Evolutionary conservation across 306 rosid genomes (phyloP), one percentile per base, ranked within the genome.

Genomic region (Hippophae gyantsensis): DNA sequence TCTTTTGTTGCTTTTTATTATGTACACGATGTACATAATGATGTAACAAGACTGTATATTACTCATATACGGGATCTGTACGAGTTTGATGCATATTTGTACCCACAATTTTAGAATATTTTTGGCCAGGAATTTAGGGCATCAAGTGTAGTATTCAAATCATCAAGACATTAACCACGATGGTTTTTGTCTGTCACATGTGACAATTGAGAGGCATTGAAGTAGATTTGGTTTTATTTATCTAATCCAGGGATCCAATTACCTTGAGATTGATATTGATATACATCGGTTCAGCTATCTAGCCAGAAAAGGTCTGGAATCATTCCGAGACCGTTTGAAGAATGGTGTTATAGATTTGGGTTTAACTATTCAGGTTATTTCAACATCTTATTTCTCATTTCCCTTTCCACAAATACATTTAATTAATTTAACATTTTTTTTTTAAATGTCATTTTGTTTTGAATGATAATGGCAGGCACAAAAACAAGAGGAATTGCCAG

Each of bases 251-350:
- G 98, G 98, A 60, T 72, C 84, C 56, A 81, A 81, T 78, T 90
- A 90, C 71, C 81, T 90, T 67, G 98, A 90, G 85, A 85, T 90
- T 72, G 98, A 90, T 74, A 63, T 90, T 53, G 98, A 90, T 46
- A 87, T 90, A 65, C 98, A 90, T 72, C 81, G 96, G 7, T 90
- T 90, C 76, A 79, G 96, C 83, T 90, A 85, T 71, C 81, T 90
- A 60, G 87, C 98, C 6, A 81, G 98, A 82, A 87, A 78, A 74
- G 98, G 98, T 51, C 90, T 90, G 1, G 98, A 90, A 76, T 70
- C 95, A 12, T 81, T 90, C 56, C 71, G 83, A 52, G 96, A 83
- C 60, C 89, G 89, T 42, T 74, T 76, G 67, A 78, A 76, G 70
- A 27, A 81, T 46, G 96, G 83, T 63, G 76, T 83, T 51, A 75